Base-by-base conservation (phyloP, 139 green algal species). In the Volvox africanus region DNA sequence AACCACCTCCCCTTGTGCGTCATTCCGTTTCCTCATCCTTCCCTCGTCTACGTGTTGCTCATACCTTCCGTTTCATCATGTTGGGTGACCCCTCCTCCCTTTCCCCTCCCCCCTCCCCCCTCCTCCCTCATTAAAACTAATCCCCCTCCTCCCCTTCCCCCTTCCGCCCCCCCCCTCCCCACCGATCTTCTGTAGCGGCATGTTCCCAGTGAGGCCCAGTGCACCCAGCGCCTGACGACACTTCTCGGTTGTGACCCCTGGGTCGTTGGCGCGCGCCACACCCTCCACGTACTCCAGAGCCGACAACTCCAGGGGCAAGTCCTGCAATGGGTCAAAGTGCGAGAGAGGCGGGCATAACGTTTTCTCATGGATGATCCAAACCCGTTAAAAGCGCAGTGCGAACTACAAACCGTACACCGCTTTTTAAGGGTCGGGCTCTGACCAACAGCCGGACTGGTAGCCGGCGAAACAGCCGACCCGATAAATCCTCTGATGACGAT, bases 201-300 rank as follows among this genome's bases (percentile, higher is more conserved):
- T 95, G 18, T 84, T 88, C 22, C 94, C 95, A 22, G 92, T 93
- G 20, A 98, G 94, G 26, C 96, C 96, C 69, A 98, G 91, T 3
- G 95, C 95, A 37, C 96, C 96, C 75, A 97, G 82, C n/a, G 93
- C 94, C 61, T 90, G 84, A 16, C 95, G 87, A 80, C 92, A 95
- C 81, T 94, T 87, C 88, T 95, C 91, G 61, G 95, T 20, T 0
- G 95, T 97, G 71, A 97, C 90, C 37, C 20, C 81, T 1, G 95
- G 91, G 92, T 97, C 94, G 36, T 95, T 89, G 33, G 87, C 61
- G 68, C 93, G 92, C 20, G 95, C 95, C 69, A 91, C 88, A 1
- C 94, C 88, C 83, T 94, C 80, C 22, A 97, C 95, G 71, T 96
- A 95, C 6, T 93, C 84, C 88, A 97, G 75, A 0, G 91, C 94